Evolutionary conservation across 495 filamentous ascomycete genomes (phyloP), one percentile per base, ranked within the genome.

Genomic region (Patellaria atrata): DNA sequence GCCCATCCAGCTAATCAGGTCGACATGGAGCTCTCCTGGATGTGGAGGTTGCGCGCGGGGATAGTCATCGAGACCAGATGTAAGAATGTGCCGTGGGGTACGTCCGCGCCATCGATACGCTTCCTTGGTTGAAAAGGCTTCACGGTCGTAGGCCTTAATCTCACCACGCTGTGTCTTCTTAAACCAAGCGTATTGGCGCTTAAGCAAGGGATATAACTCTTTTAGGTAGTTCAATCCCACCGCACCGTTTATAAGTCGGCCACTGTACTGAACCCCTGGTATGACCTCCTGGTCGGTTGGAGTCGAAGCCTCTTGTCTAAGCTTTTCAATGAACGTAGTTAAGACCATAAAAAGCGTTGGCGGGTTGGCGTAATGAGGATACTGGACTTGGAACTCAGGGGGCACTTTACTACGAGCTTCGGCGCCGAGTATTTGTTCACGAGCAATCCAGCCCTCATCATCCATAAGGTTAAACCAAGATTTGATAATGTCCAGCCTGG

Each of bases 381-480:
- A 96, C 47, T 97, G 89, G 20, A 81, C 68, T 41, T 94, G 91
- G 54, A 97, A 97, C 55, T 97, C 86, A n/a, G 58, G 51, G 1
- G 89, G 89, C 9, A 97, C 89, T 57, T 96, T 97, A 62, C 80
- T 92, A 29, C 89, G 75, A 23, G 89, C 89, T 58, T 97, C 89
- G n/a, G 67, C 55, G 30, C 89, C 89, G 6, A 97, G 70, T 34
- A 97, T 97, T 57, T 96, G 91, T 57, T 97, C 89, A 25, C 89
- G 79, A 4, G 73, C 82, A 59, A 97, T 96, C 89, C 89, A 97
- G 29, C 89, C 89, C 51, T 96, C 85, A 25, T 89, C 84, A 47
- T 97, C 89, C 68, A 94, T 91, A 4, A 92, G 67, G 38, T 75
- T 82, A 57, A 93, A 83, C 91, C 91, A 97, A 56, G 80, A 91